Conservation (phyloP, 306 rosid species). For the Arachis hypogaea region DNA sequence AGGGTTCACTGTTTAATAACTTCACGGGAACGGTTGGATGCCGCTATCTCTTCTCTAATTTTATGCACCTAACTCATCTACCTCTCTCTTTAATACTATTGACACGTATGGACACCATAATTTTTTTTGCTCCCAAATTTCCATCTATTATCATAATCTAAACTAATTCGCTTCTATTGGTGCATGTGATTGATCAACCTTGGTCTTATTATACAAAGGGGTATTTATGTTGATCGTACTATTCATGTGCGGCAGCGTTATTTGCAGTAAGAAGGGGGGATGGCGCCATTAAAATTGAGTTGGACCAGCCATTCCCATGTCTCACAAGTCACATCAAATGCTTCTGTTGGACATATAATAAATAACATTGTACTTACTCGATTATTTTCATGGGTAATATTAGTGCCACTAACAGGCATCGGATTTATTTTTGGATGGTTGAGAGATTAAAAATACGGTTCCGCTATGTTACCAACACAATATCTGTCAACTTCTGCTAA, state of each 20-base stretch:
- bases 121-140: no score
- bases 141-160: no score
- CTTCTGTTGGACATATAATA: not conserved
- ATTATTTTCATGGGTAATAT: not conserved
- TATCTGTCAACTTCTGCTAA: no score
- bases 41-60: conserved; percentile 52
- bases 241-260: not conserved
- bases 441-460: no score
- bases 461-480: no score
- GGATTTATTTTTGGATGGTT: no score
- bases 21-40: conserved; percentile 59
- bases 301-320: not conserved
- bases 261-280: not conserved
- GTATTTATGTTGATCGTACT: not conserved
- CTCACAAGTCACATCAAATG: not conserved
- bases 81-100: conserved; percentile 33
- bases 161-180: not conserved
- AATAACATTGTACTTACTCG: conserved; percentile 10
- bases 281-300: not conserved
- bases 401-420: no score
- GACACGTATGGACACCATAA: not conserved
- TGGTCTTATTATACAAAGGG: not conserved
- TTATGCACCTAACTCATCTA: conserved; percentile 50
- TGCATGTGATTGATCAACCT: not conserved
- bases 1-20: conserved; percentile 20